Percentiles rank a stretch among this genome's conserved stretches.
phyloP scores from a whole-genome alignment of 1,284 basidiomycete genomes.

The Ceratobasidium sp. region DNA sequence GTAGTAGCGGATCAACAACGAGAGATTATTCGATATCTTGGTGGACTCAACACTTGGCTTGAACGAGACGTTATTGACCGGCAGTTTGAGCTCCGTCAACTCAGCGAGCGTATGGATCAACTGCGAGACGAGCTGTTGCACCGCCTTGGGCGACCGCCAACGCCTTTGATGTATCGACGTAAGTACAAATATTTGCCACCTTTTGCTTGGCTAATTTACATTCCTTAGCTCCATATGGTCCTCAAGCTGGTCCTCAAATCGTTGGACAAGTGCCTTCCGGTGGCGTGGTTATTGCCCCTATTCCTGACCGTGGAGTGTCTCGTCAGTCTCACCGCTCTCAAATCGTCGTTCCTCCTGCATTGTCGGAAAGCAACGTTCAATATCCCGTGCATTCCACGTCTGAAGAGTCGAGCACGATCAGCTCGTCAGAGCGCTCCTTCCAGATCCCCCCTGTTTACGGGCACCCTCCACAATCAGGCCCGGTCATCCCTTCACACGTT shows the following conservation, averaged over 20 bases:
- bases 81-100: conserved; percentile 38
- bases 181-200: neutral
- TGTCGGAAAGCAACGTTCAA: conserved; percentile 4
- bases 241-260: conserved; percentile 37
- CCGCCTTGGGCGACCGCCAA: conserved; percentile 34
- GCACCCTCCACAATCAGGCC: neutral
- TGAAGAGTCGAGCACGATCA: conserved; percentile 4
- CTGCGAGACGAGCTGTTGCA: conserved; percentile 40
- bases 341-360: conserved; percentile 11
- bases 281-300: conserved; percentile 9
- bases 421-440: neutral
- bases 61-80: conserved; percentile 44
- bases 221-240: conserved; percentile 16
- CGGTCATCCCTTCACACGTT: conserved; percentile 2
- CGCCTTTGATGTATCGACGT: conserved; percentile 39
- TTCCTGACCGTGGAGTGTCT: conserved; percentile 23
- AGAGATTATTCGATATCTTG: conserved; percentile 45
- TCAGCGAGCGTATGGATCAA: conserved; percentile 42
- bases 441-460: conserved; percentile 3
- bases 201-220: neutral
- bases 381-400: neutral
- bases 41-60: conserved; percentile 45
- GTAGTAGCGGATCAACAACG: conserved; percentile 43
- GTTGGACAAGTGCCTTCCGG: conserved; percentile 32
- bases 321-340: conserved; percentile 9